Percentiles rank a stretch among this genome's conserved stretches.
Conservation (phyloP, 2,329 filamentous ascomycete species). For the Stenocarpella maydis region DNA sequence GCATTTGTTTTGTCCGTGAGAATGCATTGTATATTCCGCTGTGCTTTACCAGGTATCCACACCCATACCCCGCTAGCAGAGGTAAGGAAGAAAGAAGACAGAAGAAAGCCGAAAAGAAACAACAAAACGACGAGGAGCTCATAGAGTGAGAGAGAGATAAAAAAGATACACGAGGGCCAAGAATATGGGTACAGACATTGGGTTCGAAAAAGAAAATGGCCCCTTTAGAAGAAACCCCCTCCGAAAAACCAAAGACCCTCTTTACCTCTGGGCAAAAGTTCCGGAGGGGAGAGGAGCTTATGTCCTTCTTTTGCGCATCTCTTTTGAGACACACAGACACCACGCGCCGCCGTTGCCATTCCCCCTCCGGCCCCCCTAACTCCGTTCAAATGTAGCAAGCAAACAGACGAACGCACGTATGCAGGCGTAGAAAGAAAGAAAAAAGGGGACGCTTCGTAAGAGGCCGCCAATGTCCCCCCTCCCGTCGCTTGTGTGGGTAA, state of each 20-base stretch:
- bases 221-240: neutral
- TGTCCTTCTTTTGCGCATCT: conserved; percentile 3
- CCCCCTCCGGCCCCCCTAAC: neutral
- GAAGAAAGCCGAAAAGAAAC: conserved; percentile 9
- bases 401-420: neutral
- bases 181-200: conserved; percentile 11
- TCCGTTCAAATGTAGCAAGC: conserved; percentile 27
- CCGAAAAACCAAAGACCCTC: neutral
- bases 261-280: neutral
- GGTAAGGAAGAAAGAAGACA: conserved; percentile 31
- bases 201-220: neutral
- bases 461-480: neutral
- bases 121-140: conserved; percentile 24
- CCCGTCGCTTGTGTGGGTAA: neutral
- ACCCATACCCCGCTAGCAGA: conserved; percentile 26
- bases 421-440: neutral
- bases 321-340: neutral
- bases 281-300: neutral
- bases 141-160: conserved; percentile 11
- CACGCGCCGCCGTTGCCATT: neutral
- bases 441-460: neutral
- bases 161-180: conserved; percentile 9
- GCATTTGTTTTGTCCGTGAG: neutral
- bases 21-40: conserved; percentile 34
- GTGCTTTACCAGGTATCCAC: conserved; percentile 32